Conservation (phyloP, 768 basidiomycete species). For the Naganishia antarctica region DNA sequence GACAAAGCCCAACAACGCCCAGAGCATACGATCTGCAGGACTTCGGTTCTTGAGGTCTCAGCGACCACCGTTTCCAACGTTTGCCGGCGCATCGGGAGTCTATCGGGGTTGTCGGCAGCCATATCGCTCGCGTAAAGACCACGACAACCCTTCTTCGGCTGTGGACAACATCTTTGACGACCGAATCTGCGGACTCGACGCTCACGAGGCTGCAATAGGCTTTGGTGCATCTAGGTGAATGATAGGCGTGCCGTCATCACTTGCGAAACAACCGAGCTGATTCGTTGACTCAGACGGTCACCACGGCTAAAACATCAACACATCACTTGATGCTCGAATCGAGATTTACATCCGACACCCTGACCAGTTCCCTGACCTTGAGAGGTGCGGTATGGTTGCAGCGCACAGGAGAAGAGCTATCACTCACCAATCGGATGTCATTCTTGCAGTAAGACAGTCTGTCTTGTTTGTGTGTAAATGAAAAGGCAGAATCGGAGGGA, state of each 20-base stretch:
- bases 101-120: not conserved
- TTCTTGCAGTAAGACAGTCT: not conserved
- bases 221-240: slow-evolving; percentile 1
- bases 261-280: slow-evolving; percentile 12
- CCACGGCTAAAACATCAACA: slow-evolving; percentile 5
- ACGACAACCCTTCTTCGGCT: not conserved
- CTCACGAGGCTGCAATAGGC: slow-evolving; percentile 17
- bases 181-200: not conserved
- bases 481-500: not conserved
- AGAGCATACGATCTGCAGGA: not conserved
- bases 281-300: slow-evolving; percentile 13
- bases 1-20: too few species aligned
- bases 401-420: not conserved
- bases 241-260: not conserved
- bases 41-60: not conserved
- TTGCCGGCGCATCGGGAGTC: not conserved
- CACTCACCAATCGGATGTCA: not conserved
- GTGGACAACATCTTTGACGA: not conserved
- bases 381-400: not conserved
- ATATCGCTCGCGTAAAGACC: not conserved
- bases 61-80: too few species aligned
- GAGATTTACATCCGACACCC: too few species aligned
- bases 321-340: not conserved
- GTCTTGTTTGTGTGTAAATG: not conserved
- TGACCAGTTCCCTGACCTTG: too few species aligned